phyloP scores from a whole-genome alignment of 352 stramenopile genomes.

The Phytophthora lateralis region DNA sequence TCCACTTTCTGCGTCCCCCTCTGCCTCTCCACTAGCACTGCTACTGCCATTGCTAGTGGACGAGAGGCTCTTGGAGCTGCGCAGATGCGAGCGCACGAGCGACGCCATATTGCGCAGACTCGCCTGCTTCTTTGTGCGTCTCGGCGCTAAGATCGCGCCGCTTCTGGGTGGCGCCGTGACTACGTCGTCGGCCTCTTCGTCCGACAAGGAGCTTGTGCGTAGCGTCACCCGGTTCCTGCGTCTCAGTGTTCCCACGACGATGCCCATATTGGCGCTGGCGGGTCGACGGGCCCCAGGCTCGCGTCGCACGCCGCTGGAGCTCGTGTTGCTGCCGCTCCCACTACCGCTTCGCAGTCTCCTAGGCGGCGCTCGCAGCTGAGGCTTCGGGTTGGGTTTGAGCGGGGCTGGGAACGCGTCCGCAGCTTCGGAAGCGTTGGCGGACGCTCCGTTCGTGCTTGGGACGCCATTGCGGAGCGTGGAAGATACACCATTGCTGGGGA shows the following conservation, averaged over 20 bases:
- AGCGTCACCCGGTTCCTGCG: conserved; percentile 38
- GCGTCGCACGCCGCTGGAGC: conserved; percentile 16
- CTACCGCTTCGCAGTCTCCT: conserved; percentile 59
- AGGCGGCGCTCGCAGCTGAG: conserved; percentile 31
- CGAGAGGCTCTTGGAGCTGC: conserved; percentile 40
- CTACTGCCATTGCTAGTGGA: conserved; percentile 3
- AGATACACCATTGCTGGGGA: neutral
- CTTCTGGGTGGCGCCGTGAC: conserved; percentile 16
- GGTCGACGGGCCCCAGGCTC: conserved; percentile 27
- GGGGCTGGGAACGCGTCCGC: conserved; percentile 14
- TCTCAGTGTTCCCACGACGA: conserved; percentile 46
- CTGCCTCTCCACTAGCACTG: neutral
- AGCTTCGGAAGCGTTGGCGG: neutral
- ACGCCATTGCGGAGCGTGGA: conserved; percentile 6
- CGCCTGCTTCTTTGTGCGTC: conserved; percentile 45
- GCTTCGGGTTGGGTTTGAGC: conserved; percentile 25
- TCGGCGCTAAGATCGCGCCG: conserved; percentile 5
- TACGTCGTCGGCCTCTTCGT: conserved; percentile 36
- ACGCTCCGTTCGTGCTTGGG: conserved; percentile 2
- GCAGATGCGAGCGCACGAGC: conserved; percentile 64
- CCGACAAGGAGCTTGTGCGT: conserved; percentile 36
- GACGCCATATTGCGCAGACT: conserved; percentile 73
- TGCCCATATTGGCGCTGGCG: conserved; percentile 42
- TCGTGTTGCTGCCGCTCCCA: conserved; percentile 51
- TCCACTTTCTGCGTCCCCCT: conserved; percentile 6